Conservation (phyloP, 2,329 filamentous ascomycete species). For the Cercospora zeina region DNA sequence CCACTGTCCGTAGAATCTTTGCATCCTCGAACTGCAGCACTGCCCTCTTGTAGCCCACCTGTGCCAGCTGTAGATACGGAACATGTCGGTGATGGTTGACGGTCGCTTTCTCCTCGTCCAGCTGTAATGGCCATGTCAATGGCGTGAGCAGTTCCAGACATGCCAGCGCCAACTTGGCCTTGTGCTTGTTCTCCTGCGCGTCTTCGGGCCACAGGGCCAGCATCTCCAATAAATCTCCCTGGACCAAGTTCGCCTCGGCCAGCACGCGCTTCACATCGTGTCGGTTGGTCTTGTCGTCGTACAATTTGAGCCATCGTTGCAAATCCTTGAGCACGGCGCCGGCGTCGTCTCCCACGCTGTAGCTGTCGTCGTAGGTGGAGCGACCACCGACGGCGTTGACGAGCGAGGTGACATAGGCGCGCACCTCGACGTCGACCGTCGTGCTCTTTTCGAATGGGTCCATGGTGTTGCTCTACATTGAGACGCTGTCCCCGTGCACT, state of each 20-base stretch:
- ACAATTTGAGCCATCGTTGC: conserved; percentile 87
- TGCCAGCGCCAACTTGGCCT: conserved; percentile 75
- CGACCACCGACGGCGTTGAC: conserved; percentile 73
- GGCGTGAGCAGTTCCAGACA: conserved; percentile 89
- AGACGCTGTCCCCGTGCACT: background rate
- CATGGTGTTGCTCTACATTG: conserved; percentile 16
- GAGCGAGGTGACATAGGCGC: conserved; percentile 89
- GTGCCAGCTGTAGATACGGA: conserved; percentile 82
- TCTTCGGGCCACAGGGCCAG: conserved; percentile 77
- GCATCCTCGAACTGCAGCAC: conserved; percentile 80
- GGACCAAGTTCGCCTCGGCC: conserved; percentile 87
- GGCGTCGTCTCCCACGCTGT: conserved; percentile 89
- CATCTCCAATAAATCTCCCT: conserved; percentile 86
- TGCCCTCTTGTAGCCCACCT: conserved; percentile 84
- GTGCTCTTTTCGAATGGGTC: conserved; percentile 27
- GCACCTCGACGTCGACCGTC: conserved; percentile 82
- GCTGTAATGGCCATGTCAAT: conserved; percentile 89
- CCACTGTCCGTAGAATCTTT: conserved; percentile 74
- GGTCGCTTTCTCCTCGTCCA: conserved; percentile 76
- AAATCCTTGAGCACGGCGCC: conserved; percentile 89
- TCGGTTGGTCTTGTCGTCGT: conserved; percentile 76
- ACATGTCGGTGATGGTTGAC: conserved; percentile 90
- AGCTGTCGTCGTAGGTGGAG: conserved; percentile 50
- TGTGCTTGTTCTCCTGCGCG: conserved; percentile 70
- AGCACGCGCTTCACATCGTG: conserved; percentile 93